Evolutionary conservation across 2,329 filamentous ascomycete genomes (phyloP), one percentile per base, ranked within the genome.

Genomic region (Colletotrichum kahawae): DNA sequence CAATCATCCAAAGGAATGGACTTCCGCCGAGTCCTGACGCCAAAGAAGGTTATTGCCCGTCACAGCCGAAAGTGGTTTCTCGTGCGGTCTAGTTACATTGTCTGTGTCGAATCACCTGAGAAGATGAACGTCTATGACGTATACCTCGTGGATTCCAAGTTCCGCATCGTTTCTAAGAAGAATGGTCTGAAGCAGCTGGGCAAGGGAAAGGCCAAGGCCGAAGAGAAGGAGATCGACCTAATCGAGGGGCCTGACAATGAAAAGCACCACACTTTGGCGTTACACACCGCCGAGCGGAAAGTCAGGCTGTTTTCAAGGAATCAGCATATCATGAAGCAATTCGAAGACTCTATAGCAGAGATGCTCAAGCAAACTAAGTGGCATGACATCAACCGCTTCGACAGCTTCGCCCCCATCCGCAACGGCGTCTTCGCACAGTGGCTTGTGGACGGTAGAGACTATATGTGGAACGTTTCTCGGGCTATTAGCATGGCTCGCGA

Each of bases 51-150:
- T 77, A 94, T 95, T 81, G 92, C 92, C 67, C 92, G 95, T 14
- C 96, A 98, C 84, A 94, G 92, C 76, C 95, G 95, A 21, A 98
- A 98, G 83, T 99, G 97, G 97, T 99, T 99, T 82, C 88, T 98
- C 24, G 95, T 99, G n/a, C 90, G 97, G 67, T 96, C 98, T 84
- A 98, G 95, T 86, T 99, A 99, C 81, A 93, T 99, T 75, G 96
- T 98, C 59, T 98, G 96, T 79, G 96, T 98, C n/a, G 96, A 98
- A 82, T 98, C 97, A 0, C 97, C 97, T 0, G 96, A 98, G 83
- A 98, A 98, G 79, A 98, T 98, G 94, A 96, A 98, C 80, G 97
- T 98, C 38, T 98, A 98, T 82, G 97, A 99, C 84, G 97, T 99
- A 27, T 98, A 98, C 83, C 89, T 99, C n/a, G 95, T 98, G 31